Evolutionary conservation across 2,329 filamentous ascomycete species (phyloP), one percentile per base, ranked within the genome.

Genomic region (Fusarium sp.): DNA sequence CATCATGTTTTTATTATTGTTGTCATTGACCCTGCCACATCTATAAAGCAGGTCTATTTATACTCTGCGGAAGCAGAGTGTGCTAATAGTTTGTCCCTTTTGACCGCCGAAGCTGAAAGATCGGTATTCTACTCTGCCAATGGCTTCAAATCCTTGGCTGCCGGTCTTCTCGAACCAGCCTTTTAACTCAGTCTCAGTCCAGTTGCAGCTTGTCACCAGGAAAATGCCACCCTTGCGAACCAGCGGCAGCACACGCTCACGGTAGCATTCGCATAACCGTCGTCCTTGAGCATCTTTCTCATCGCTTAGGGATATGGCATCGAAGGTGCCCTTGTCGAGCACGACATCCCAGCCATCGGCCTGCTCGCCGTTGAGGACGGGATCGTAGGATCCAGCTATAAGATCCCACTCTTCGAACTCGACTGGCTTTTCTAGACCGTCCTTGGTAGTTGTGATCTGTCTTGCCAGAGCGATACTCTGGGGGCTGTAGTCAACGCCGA

Each of bases 321-420:
- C 96, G 77, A 98, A 99, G 1, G 96, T 99, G 44, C 96, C 96
- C 81, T 99, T 99, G 80, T 99, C 96, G n/a, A 97, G 86, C 0
- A 97, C 90, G 0, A 97, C 88, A 78, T 98, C 94, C 82, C 94
- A 98, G 1, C 92, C 92, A 0, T 78, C 77, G 1, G 71, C 71
- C 32, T 78, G 71, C 4, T 59, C 22, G 11, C 72, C 71, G 19
- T 58, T 62, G 23, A 77, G 71, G 3, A 85, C 81, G 1, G 77
- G 71, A 0, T 68, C 62, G 33, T 80, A 74, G 4, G 78, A 61
- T 2, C 81, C 81, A 11, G 75, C 75, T 6, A 94, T 80, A 53
- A 92, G 83, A 75, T 92, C 89, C 89, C 91, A 93, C 50, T 86
- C 79, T 14, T 67, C 67, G 62, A 88, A 87, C 44, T 79, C 75